Evolutionary conservation across 192 early-diverging fungal species (phyloP).

Genomic region (Oehlia diaphana): DNA sequence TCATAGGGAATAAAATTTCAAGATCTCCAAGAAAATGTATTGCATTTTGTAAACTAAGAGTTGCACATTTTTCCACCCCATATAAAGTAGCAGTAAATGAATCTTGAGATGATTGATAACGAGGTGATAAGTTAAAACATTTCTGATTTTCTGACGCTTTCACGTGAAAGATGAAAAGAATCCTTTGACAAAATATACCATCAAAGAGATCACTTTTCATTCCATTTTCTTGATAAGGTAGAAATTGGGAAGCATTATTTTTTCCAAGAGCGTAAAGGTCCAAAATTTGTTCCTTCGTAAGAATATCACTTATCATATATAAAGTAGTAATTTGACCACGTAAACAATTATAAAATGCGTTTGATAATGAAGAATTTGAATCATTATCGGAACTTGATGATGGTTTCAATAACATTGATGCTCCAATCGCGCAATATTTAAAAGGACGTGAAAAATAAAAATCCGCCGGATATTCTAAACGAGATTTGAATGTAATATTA

Average conservation of each 20-base stretch:
- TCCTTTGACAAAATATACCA: background rate
- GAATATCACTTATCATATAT: slow-evolving; percentile 11
- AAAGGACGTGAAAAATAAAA: slow-evolving; percentile 3
- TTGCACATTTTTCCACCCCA: slow-evolving; percentile 22
- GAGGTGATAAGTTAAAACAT: slow-evolving; percentile 27
- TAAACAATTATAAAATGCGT: slow-evolving; percentile 15
- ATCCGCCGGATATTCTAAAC: slow-evolving; percentile 23
- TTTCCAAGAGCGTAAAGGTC: slow-evolving; percentile 6
- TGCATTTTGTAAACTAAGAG: slow-evolving; percentile 28
- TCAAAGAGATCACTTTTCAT: slow-evolving; percentile 4
- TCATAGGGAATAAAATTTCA: slow-evolving; percentile 29
- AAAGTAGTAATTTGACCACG: slow-evolving; percentile 28
- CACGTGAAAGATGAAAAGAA: slow-evolving; percentile 25
- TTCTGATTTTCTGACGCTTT: slow-evolving; percentile 20
- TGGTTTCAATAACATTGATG: background rate
- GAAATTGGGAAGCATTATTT: slow-evolving; percentile 16
- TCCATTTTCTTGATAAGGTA: background rate
- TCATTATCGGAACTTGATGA: background rate
- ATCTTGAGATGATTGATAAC: background rate
- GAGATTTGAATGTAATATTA: background rate
- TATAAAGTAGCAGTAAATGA: background rate
- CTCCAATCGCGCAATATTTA: slow-evolving; percentile 25
- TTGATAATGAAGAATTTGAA: background rate
- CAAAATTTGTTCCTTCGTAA: slow-evolving; percentile 16
- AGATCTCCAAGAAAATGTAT: slow-evolving; percentile 28